Evolutionary conservation across 768 basidiomycete genomes (phyloP).

Genomic region (Naematelia aurantialba): DNA sequence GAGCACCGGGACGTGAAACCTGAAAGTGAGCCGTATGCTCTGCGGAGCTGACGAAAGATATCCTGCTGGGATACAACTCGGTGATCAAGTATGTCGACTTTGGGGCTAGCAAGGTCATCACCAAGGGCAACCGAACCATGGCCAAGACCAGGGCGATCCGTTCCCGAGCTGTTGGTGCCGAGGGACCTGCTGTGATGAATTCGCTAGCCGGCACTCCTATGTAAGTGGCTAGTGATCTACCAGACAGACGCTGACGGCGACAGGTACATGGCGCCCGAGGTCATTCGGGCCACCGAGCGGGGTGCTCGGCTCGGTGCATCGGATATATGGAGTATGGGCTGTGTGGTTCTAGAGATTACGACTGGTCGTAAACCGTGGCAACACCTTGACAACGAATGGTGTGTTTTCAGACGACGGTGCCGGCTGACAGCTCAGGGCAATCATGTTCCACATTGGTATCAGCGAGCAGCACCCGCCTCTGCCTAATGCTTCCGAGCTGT

Average conservation of each 20-base stretch:
- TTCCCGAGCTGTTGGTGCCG: constrained; percentile 16
- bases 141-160: constrained; percentile 50
- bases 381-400: constrained; percentile 99
- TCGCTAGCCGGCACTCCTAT: constrained; percentile 95
- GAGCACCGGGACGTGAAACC: constrained; percentile 98
- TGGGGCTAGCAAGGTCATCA: constrained; percentile 92
- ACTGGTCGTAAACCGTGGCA: constrained; percentile 98
- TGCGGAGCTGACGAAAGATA: constrained; percentile 58
- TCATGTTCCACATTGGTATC: constrained; percentile 99
- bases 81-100: constrained; percentile 97
- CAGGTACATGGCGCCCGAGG: constrained; percentile 92
- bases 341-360: constrained; percentile 93
- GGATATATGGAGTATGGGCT: constrained; percentile 98
- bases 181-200: constrained; percentile 56
- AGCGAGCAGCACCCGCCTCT: constrained; percentile 93
- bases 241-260: not conserved
- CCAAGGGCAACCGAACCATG: constrained; percentile 75
- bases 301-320: constrained; percentile 86
- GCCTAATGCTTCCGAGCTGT: constrained; percentile 84
- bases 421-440: constrained; percentile 69
- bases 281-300: constrained; percentile 83
- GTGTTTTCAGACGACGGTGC: constrained; percentile 27
- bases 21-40: constrained; percentile 67
- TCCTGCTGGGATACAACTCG: constrained; percentile 62
- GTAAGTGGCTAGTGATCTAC: constrained; percentile 45